A percentile compares a stretch with the other conserved stretches of the same genome.
Conservation (phyloP, 345 rosid genomes). For the Hibiscus tridactylites region DNA sequence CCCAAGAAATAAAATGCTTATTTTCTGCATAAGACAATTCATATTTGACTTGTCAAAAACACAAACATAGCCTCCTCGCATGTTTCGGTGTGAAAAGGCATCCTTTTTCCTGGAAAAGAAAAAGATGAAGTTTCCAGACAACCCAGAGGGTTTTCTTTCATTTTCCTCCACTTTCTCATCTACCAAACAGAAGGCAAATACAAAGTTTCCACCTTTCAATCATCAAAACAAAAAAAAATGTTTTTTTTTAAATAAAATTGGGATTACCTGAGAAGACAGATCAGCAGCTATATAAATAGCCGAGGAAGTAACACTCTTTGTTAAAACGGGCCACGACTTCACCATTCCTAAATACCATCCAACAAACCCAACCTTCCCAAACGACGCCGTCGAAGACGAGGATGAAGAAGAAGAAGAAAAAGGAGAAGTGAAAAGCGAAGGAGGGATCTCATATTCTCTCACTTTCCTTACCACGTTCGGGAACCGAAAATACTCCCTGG, state of each 20-base stretch:
- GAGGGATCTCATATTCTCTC: conserved; percentile 23
- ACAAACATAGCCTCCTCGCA: not conserved
- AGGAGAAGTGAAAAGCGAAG: conserved; percentile 21
- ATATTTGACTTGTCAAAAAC: not conserved
- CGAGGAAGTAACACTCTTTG: conserved; percentile 64
- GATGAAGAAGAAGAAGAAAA: conserved; percentile 28
- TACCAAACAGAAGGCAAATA: conserved; percentile 3
- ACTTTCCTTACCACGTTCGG: conserved; percentile 28
- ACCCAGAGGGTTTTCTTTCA: not conserved
- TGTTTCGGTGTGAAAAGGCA: not conserved
- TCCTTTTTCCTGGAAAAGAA: not conserved
- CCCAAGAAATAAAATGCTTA: not conserved
- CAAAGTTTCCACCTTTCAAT: not conserved
- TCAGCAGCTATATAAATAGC: conserved; percentile 81
- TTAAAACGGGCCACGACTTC: conserved; percentile 67
- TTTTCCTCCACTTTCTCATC: not conserved
- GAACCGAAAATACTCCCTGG: conserved; percentile 39
- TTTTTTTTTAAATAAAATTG: not conserved
- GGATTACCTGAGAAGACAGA: conserved; percentile 76
- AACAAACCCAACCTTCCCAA: conserved; percentile 41
- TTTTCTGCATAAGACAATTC: not conserved
- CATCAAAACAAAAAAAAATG: not conserved
- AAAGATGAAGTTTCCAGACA: not conserved
- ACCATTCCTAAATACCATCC: conserved; percentile 86
- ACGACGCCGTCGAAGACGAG: conserved; percentile 25